These are phyloP conservation scores for Hypoxylon cercidicola DNA, from an alignment of 495 filamentous ascomycete genomes.

Conservation along the genomic window DNA sequence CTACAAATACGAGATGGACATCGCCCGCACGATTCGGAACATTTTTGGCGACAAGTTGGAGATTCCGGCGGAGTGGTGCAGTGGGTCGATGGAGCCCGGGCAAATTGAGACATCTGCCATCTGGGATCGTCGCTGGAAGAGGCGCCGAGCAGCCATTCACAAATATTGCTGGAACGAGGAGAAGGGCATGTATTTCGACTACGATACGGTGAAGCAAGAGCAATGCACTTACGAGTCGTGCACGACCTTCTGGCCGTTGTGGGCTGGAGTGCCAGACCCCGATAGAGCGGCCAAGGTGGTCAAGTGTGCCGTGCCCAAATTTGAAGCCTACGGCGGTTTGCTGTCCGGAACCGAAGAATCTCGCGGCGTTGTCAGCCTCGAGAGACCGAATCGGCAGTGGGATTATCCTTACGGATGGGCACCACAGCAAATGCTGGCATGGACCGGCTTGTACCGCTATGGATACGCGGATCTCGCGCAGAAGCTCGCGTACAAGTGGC, in stretches of 20 bases:
- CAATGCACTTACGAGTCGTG: constrained; percentile 83
- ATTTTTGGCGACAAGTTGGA: constrained; percentile 81
- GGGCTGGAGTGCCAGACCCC: constrained; percentile 86
- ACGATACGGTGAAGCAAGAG: constrained; percentile 82
- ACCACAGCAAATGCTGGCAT: constrained; percentile 97
- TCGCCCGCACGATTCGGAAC: constrained; percentile 81
- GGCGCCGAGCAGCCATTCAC: constrained; percentile 81
- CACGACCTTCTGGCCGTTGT: constrained; percentile 97
- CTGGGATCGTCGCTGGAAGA: constrained; percentile 88
- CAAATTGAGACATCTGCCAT: constrained; percentile 79
- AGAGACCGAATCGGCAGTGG: constrained; percentile 94
- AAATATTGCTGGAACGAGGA: constrained; percentile 91
- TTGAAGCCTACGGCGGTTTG: constrained; percentile 89
- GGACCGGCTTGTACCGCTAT: constrained; percentile 90
- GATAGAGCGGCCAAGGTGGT: constrained; percentile 83
- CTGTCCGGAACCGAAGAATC: constrained; percentile 88
- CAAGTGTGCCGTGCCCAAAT: constrained; percentile 76
- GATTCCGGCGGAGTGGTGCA: constrained; percentile 83
- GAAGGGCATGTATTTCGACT: constrained; percentile 96
- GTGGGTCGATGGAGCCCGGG: constrained; percentile 63
- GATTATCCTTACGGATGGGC: constrained; percentile 99
- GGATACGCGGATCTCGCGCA: constrained; percentile 90
- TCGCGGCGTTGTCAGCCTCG: constrained; percentile 79
- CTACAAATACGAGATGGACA: constrained; percentile 96
- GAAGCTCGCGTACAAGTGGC: constrained; percentile 90